These are phyloP conservation scores for Citeromyces siamensis DNA, from an alignment of 1,139 yeast species.

Conservation along the genomic window DNA sequence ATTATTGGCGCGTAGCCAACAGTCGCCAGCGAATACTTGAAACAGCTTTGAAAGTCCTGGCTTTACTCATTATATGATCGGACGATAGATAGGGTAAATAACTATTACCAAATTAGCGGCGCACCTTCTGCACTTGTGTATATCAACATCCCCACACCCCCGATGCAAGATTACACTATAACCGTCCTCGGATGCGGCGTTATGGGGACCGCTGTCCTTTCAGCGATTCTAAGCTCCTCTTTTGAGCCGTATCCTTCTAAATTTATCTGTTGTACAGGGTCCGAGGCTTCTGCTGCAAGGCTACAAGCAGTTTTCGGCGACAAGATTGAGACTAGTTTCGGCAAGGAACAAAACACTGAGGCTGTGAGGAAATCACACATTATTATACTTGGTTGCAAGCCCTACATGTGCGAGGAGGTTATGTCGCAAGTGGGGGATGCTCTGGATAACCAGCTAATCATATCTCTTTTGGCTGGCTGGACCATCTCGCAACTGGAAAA, in stretches of 20 bases:
- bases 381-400: slow-evolving; percentile 77
- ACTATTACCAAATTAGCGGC: too few species aligned
- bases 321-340: slow-evolving; percentile 40
- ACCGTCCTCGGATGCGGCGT: slow-evolving; percentile 89
- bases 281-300: slow-evolving; percentile 34
- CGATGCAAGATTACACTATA: slow-evolving; percentile 40
- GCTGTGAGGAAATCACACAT: slow-evolving; percentile 59
- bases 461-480: slow-evolving; percentile 88
- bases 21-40: slow-evolving; percentile 30
- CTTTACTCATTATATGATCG: slow-evolving; percentile 11
- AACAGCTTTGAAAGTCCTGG: slow-evolving; percentile 36
- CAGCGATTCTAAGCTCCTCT: slow-evolving; percentile 49
- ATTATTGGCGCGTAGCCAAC: slow-evolving; percentile 46
- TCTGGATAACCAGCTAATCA: slow-evolving; percentile 46
- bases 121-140: not conserved
- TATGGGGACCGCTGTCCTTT: slow-evolving; percentile 92
- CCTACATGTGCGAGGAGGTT: slow-evolving; percentile 59
- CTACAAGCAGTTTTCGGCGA: slow-evolving; percentile 28
- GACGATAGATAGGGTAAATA: too few species aligned
- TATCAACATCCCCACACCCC: not conserved
- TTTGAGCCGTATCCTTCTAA: slow-evolving; percentile 52
- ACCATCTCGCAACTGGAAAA: slow-evolving; percentile 56
- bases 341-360: slow-evolving; percentile 33
- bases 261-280: slow-evolving; percentile 67
- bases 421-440: slow-evolving; percentile 30